Evolutionary conservation across 768 basidiomycete genomes (phyloP).

Genomic region (Neoboletus brunneissimus): DNA sequence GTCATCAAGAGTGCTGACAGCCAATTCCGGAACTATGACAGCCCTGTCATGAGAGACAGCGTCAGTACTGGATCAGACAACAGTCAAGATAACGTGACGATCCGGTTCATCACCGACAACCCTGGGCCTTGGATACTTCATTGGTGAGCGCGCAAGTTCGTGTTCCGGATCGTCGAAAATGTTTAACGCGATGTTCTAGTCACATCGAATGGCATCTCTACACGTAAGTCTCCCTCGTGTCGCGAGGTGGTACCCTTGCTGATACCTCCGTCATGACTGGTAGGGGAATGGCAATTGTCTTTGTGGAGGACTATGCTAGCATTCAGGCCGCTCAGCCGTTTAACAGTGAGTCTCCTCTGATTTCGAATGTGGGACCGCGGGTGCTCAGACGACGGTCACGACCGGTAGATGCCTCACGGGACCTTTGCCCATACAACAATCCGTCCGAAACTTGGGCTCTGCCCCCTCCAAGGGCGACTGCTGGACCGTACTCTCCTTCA

Average conservation of each 20-base stretch:
- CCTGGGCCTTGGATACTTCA: conserved; percentile 59
- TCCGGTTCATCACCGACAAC: conserved; percentile 68
- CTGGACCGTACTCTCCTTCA: conserved; percentile 5
- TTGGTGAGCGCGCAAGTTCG: conserved; percentile 20
- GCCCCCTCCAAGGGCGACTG: conserved; percentile 6
- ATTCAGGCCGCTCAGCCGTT: background rate
- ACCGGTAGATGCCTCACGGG: background rate
- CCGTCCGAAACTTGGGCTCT: conserved; percentile 5
- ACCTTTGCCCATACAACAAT: conserved; percentile 8
- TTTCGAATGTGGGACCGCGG: background rate
- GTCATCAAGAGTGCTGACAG: background rate
- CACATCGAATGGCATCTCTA: conserved; percentile 28
- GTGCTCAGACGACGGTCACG: background rate
- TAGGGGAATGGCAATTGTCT: conserved; percentile 16
- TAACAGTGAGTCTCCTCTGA: background rate
- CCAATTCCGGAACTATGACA: conserved; percentile 36
- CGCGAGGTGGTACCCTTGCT: background rate
- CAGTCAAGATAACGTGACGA: conserved; percentile 39
- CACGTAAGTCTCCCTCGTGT: conserved; percentile 4
- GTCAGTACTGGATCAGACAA: conserved; percentile 35
- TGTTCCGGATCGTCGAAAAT: background rate
- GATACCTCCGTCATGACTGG: background rate
- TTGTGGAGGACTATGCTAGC: conserved; percentile 8
- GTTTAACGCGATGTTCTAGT: conserved; percentile 16
- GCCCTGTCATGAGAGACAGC: conserved; percentile 55